phyloP scores from a whole-genome alignment of 352 stramenopile species.

The Thraustochytrium sp. region DNA sequence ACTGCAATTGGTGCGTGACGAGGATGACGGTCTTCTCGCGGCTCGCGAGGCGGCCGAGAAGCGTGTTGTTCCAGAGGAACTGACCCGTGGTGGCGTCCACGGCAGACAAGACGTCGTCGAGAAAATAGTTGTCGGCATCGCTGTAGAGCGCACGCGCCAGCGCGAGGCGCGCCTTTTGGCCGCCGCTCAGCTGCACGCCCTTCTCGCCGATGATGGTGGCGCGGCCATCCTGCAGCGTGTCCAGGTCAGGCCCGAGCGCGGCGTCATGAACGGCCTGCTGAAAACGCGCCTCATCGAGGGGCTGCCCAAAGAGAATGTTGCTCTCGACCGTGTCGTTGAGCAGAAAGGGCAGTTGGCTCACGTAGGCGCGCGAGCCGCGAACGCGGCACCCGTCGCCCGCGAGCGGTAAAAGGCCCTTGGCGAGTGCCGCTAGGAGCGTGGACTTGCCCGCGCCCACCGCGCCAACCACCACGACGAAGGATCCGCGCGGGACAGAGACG shows the following conservation, averaged over 20 bases:
- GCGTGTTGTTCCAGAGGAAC: slow-evolving; percentile 60
- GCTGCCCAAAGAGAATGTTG: slow-evolving; percentile 64
- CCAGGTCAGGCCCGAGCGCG: slow-evolving; percentile 66
- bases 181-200: slow-evolving; percentile 63
- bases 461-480: slow-evolving; percentile 52
- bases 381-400: slow-evolving; percentile 1
- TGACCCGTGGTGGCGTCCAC: slow-evolving; percentile 59
- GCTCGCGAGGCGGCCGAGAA: slow-evolving; percentile 52
- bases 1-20: slow-evolving; percentile 86
- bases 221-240: slow-evolving; percentile 65
- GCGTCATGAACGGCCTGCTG: slow-evolving; percentile 59
- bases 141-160: slow-evolving; percentile 58
- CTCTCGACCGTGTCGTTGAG: slow-evolving; percentile 64
- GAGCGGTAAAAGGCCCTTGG: slow-evolving; percentile 29
- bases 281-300: slow-evolving; percentile 61
- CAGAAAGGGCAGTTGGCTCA: slow-evolving; percentile 53
- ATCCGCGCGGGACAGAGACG: not conserved
- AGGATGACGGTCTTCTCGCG: slow-evolving; percentile 60
- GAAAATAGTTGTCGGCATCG: slow-evolving; percentile 54
- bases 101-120: slow-evolving; percentile 56
- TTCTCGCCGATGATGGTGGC: slow-evolving; percentile 71
- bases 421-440: slow-evolving; percentile 54
- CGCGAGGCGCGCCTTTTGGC: slow-evolving; percentile 61
- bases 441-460: slow-evolving; percentile 60
- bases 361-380: slow-evolving; percentile 44